Conservation (phyloP, 768 basidiomycete species). For the Pleurotus platypus region DNA sequence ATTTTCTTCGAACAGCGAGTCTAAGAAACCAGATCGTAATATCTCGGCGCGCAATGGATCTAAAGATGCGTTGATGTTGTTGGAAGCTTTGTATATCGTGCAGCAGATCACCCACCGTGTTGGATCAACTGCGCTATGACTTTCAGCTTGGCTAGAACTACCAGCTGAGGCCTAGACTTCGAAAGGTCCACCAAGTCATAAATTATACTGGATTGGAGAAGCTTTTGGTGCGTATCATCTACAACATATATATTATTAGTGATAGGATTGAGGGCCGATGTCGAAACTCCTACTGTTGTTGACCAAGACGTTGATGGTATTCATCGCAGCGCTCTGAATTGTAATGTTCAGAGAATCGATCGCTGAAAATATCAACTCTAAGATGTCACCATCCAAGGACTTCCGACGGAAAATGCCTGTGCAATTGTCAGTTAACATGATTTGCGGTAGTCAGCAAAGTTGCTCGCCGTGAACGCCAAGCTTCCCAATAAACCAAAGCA, state of each 20-base stretch:
- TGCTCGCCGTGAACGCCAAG: neutral
- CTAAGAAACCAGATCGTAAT: neutral
- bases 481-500: neutral
- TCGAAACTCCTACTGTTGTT: neutral
- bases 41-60: neutral
- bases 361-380: neutral
- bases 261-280: no score
- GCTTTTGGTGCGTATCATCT: neutral
- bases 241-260: neutral
- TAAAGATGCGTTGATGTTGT: neutral
- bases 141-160: neutral
- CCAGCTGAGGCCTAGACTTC: neutral
- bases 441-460: no score
- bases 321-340: neutral
- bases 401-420: neutral
- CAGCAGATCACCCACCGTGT: neutral
- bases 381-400: neutral
- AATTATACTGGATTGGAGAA: neutral
- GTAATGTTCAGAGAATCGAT: neutral
- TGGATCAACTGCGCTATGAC: neutral
- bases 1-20: conserved; percentile 2
- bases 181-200: neutral
- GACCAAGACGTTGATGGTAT: neutral
- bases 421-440: no score
- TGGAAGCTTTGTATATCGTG: neutral